Evolutionary conservation across 768 basidiomycete genomes (phyloP).

Genomic region (Tricholomella constricta): DNA sequence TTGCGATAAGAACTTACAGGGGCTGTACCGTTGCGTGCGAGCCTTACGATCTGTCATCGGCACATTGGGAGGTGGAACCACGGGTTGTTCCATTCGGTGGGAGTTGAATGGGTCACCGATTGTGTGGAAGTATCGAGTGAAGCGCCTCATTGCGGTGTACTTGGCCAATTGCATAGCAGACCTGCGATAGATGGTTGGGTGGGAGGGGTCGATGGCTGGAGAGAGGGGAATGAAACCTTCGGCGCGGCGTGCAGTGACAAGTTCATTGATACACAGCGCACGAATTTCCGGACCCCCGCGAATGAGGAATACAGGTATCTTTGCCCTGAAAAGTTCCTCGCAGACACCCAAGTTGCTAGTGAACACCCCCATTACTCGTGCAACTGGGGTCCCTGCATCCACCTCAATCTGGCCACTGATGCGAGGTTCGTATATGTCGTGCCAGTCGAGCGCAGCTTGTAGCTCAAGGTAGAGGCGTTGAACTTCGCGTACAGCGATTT

Average conservation of each 20-base stretch:
- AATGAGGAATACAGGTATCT: constrained; percentile 8
- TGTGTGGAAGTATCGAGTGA: not conserved
- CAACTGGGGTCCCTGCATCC: too few relatives aligned
- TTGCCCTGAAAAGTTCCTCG: not conserved
- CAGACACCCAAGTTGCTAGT: not conserved
- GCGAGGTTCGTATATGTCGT: too few relatives aligned
- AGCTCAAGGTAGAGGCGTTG: too few relatives aligned
- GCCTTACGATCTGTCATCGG: too few relatives aligned
- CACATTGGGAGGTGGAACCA: too few relatives aligned
- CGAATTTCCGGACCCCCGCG: not conserved
- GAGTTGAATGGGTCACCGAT: too few relatives aligned
- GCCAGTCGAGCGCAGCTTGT: too few relatives aligned
- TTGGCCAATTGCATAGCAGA: too few relatives aligned
- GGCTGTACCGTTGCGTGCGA: too few relatives aligned
- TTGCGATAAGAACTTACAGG: too few relatives aligned
- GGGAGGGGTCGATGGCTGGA: not conserved
- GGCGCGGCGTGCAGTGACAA: not conserved
- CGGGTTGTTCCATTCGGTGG: not conserved
- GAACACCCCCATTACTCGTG: constrained; percentile 6
- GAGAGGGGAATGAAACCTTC: not conserved
- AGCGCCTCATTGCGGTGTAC: not conserved
- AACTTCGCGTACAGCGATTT: too few relatives aligned
- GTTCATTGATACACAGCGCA: not conserved
- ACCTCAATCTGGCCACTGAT: too few relatives aligned
- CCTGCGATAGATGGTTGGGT: not conserved